Conservation (phyloP, 805 yeast species). For the Lachancea sp. region DNA sequence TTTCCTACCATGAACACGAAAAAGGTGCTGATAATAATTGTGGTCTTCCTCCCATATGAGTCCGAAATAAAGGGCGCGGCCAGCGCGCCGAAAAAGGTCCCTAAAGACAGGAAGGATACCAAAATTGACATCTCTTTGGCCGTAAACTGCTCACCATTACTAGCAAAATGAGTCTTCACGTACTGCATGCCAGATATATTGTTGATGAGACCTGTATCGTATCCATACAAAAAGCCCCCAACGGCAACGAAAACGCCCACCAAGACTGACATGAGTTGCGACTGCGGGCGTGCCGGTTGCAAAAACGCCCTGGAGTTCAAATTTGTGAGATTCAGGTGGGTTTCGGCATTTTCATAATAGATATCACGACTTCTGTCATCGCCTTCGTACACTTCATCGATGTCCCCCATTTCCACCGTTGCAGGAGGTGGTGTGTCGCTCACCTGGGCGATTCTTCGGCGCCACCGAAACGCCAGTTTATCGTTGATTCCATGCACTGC, state of each 20-base stretch:
- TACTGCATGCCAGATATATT: conserved; percentile 71
- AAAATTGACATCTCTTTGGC: conserved; percentile 62
- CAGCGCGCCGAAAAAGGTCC: conserved; percentile 68
- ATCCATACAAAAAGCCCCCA: conserved; percentile 89
- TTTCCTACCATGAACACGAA: conserved; percentile 66
- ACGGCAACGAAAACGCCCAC: conserved; percentile 81
- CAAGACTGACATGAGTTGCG: conserved; percentile 56
- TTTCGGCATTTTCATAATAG: conserved; percentile 3
- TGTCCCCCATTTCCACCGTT: neutral
- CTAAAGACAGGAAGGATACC: conserved; percentile 74
- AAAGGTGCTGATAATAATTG: conserved; percentile 57
- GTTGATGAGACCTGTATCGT: conserved; percentile 82
- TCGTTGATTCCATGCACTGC: neutral
- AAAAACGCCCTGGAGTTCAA: conserved; percentile 21
- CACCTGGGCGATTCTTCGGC: neutral
- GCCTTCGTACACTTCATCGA: neutral
- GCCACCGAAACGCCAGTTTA: conserved; percentile 1
- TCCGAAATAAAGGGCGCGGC: conserved; percentile 60
- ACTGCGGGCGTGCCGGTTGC: conserved; percentile 35
- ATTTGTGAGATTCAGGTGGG: conserved; percentile 8
- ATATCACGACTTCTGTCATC: neutral
- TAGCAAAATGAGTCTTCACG: conserved; percentile 52
- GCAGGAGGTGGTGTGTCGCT: neutral
- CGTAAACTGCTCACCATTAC: conserved; percentile 41
- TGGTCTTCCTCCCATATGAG: conserved; percentile 60